Percentiles rank a stretch among this genome's conserved stretches.
Conservation (phyloP, 371 early-diverging fungal genomes). For the Mucor circinelloides region DNA sequence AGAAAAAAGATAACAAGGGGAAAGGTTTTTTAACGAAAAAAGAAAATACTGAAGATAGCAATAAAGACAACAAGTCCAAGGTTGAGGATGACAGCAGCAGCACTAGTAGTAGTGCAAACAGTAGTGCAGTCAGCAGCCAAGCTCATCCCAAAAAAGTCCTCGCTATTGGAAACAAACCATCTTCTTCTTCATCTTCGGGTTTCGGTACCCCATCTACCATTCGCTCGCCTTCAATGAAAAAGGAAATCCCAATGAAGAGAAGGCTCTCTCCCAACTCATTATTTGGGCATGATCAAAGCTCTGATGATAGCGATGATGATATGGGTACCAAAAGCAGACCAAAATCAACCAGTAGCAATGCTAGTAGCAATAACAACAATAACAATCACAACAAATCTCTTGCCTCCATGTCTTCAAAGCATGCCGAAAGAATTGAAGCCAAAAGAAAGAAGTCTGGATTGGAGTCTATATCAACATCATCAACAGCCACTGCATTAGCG, state of each 20-base stretch:
- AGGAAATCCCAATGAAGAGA: conserved; percentile 10
- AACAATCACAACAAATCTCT: background rate
- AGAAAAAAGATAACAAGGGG: background rate
- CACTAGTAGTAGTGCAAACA: background rate
- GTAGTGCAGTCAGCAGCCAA: background rate
- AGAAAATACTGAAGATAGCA: background rate
- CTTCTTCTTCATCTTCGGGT: background rate
- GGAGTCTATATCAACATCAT: background rate
- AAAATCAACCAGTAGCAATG: background rate
- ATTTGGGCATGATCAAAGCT: conserved; percentile 9
- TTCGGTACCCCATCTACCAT: background rate
- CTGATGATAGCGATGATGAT: conserved; percentile 24
- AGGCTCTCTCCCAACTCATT: conserved; percentile 4
- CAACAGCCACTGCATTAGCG: background rate
- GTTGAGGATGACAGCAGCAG: background rate
- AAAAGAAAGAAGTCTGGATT: conserved; percentile 18
- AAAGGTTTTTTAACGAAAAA: background rate
- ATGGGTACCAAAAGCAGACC: conserved; percentile 23
- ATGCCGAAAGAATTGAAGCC: conserved; percentile 21
- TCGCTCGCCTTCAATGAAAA: conserved; percentile 1
- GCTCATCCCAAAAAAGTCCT: background rate
- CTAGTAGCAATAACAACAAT: background rate
- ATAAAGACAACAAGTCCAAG: background rate
- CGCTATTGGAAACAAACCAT: background rate
- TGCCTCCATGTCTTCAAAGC: background rate